Conservation (phyloP, 2,329 filamentous ascomycete species). For the Thielaviopsis musarum region DNA sequence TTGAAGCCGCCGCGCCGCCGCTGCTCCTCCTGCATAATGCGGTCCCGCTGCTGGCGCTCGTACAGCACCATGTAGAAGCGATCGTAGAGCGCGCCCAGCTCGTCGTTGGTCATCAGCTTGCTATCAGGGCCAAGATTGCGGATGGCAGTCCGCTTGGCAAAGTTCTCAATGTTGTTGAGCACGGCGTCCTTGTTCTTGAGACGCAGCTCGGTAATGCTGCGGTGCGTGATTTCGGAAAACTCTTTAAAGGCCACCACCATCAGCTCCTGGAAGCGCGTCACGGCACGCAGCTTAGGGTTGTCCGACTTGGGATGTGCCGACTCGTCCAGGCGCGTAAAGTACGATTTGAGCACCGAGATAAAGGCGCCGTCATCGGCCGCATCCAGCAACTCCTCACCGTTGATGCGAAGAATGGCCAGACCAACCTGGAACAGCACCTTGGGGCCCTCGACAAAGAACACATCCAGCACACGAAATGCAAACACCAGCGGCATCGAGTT, state of each 20-base stretch:
- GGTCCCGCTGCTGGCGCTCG: slow-evolving; percentile 71
- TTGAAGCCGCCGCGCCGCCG: slow-evolving; percentile 29
- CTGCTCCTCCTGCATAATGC: slow-evolving; percentile 61
- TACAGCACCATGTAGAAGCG: slow-evolving; percentile 86
- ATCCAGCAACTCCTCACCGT: slow-evolving; percentile 88
- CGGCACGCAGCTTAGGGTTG: slow-evolving; percentile 82
- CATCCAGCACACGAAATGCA: slow-evolving; percentile 87
- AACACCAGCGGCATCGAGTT: slow-evolving; percentile 99
- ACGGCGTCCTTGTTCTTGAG: slow-evolving; percentile 89
- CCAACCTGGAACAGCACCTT: slow-evolving; percentile 97
- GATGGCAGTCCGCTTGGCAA: slow-evolving; percentile 91
- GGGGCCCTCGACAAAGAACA: slow-evolving; percentile 95
- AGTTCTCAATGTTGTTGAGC: slow-evolving; percentile 88
- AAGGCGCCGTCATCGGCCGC: slow-evolving; percentile 90
- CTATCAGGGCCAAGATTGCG: slow-evolving; percentile 90
- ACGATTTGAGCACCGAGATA: slow-evolving; percentile 87
- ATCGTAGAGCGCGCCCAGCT: slow-evolving; percentile 82
- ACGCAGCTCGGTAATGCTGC: slow-evolving; percentile 74
- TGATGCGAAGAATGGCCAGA: slow-evolving; percentile 89
- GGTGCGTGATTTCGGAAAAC: slow-evolving; percentile 88
- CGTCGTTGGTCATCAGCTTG: slow-evolving; percentile 71
- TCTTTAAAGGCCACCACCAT: slow-evolving; percentile 99
- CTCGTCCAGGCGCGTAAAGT: slow-evolving; percentile 85
- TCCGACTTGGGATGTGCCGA: slow-evolving; percentile 91
- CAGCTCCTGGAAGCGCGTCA: slow-evolving; percentile 91